Evolutionary conservation across 2,329 filamentous ascomycete species (phyloP).

Genomic region (Colletotrichum trifolii): DNA sequence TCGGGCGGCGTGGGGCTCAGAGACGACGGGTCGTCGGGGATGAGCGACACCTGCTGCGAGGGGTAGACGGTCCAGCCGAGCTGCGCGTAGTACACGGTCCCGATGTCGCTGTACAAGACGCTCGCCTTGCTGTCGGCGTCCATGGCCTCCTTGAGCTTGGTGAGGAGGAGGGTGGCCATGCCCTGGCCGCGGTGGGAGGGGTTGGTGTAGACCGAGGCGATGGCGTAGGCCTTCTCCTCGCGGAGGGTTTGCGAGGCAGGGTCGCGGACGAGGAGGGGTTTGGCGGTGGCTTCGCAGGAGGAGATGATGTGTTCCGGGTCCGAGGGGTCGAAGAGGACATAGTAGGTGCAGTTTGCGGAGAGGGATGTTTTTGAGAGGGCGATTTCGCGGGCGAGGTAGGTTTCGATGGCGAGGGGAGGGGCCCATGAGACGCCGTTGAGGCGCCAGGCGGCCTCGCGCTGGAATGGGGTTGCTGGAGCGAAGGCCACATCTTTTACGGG

Average conservation of each 20-base stretch:
- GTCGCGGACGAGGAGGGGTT: slow-evolving; percentile 42
- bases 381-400: slow-evolving; percentile 44
- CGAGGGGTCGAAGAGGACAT: slow-evolving; percentile 44
- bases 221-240: slow-evolving; percentile 43
- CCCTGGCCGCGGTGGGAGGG: slow-evolving; percentile 46
- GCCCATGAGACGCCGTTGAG: slow-evolving; percentile 46
- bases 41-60: slow-evolving; percentile 47
- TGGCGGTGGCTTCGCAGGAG: slow-evolving; percentile 43
- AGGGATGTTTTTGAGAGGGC: slow-evolving; percentile 43
- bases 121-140: slow-evolving; percentile 48
- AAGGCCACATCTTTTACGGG: slow-evolving; percentile 41
- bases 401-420: slow-evolving; percentile 42
- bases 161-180: slow-evolving; percentile 50
- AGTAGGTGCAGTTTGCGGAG: slow-evolving; percentile 43
- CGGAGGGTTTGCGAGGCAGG: slow-evolving; percentile 39
- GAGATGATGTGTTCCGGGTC: slow-evolving; percentile 46
- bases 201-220: slow-evolving; percentile 51
- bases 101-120: slow-evolving; percentile 49
- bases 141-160: slow-evolving; percentile 46
- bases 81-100: slow-evolving; percentile 45
- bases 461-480: slow-evolving; percentile 42
- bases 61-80: slow-evolving; percentile 49
- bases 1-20: slow-evolving; percentile 32
- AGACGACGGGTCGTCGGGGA: slow-evolving; percentile 39
- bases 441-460: slow-evolving; percentile 44